Base-by-base conservation (phyloP, 2,329 filamentous ascomycete species). In the Exophiala sp. region DNA sequence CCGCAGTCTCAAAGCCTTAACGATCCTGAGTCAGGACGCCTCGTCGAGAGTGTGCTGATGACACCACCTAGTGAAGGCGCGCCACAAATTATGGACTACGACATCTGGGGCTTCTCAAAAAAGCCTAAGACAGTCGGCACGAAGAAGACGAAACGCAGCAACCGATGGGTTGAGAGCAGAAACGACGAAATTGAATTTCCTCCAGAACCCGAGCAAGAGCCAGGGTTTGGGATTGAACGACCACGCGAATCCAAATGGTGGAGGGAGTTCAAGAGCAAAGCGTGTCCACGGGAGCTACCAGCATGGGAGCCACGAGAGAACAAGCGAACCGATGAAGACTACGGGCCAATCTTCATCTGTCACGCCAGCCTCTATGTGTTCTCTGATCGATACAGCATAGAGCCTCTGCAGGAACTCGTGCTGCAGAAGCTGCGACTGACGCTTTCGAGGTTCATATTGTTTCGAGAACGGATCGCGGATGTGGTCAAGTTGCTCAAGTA, bases 331-430 rank as follows among this genome's bases (percentile, higher is more conserved):
- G 30, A 40, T 8, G 56, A 67, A 38, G 61, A 65, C 46, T 67
- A 64, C 48, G 62, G 60, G 1, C 57, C 59, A n/a, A 64, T 70
- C 9, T 64, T 73, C 38, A 58, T 72, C 4, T 63, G 60, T n/a
- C 68, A 71, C 53, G 69, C 66, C 1, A 61, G 59, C 18, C 53
- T 73, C 2, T 72, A 70, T 38, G 60, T 67, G 1, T 61, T 73
- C 14, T 66, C 70, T 1, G 68, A 74, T 48, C 67, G 63, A 43
- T 70, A 70, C 53, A 59, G 63, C 24, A 68, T 71, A 18, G 39
- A 63, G 6, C 35, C 57, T 2, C 62, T 73, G n/a, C 50, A 59
- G 47, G 53, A 57, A 2, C 57, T 68, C 4, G 60, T 62, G 16
- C 46, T 68, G 1, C 47, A 58, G 16, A 69, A 70, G 52, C 56